Evolutionary conservation across 345 rosid species (phyloP), one percentile per base, ranked within the genome.

Genomic region (Noccaea bulbosa): DNA sequence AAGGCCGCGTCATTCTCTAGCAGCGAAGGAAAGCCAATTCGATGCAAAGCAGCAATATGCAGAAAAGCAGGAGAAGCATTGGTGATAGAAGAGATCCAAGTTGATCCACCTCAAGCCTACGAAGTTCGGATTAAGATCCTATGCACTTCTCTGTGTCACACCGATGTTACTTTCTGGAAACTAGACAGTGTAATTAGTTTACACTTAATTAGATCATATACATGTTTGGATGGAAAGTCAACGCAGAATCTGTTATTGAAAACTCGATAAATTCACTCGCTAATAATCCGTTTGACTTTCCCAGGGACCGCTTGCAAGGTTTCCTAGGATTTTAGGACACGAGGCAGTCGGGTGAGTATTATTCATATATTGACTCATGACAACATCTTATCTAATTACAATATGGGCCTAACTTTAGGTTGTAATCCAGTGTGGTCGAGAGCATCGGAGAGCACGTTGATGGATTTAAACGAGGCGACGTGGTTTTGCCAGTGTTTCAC

Each of bases 31-130:
- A 81, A 81, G 61, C 56, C 78, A 45, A 82, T 89, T 41, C 64
- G 64, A 84, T 85, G 92, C 92, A 83, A 77, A 86, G 94, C 92
- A 57, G 97, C 90, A 17, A 41, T 88, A n/a, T 54, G 86, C 73
- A 79, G 87, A 77, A 72, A 37, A 47, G 74, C 83, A 11, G 86
- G 85, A 37, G 82, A 84, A 74, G 61, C 86, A 1, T 78, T 85
- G 44, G 78, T 71, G 53, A 81, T 85, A 0, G 92, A 89, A 70
- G 88, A 88, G 57, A 84, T 90, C n/a, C 71, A 78, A 62, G 92
- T 90, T n/a, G 89, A 85, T 30, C 86, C 92, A 40, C 94, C 97
- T 2, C 77, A 73, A 82, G 85, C 83, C 32, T 81, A 77, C 67
- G 97, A 88, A 71, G 89, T 88, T 30, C 76, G 94, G 62, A 83